Base-by-base conservation (phyloP, 2,329 filamentous ascomycete species). In the Emergomyces orientalis region DNA sequence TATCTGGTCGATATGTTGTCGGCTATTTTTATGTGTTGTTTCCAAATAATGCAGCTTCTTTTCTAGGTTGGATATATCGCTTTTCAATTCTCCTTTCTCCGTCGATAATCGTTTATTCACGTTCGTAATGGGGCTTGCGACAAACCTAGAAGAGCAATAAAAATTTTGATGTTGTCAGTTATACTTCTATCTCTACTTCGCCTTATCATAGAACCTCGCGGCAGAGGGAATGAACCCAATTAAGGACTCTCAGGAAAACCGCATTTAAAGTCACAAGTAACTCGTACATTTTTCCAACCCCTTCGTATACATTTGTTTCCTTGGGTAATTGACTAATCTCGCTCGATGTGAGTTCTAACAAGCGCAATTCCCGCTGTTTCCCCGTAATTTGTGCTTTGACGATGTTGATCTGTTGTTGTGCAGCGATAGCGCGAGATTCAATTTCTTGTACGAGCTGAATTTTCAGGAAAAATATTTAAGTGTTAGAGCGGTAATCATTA, bases 31-130 rank as follows among this genome's bases (percentile, higher is more conserved):
- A 74, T 91, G 89, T 59, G 94, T 97, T 63, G 91, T 96, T 79
- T 97, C 93, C 54, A 97, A 82, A 73, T 97, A 97, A 69, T 93
- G 86, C 70, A 97, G 80, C 75, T 90, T 91, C 83, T 97, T 96
- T 68, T 89, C 87, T 67, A 97, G 78, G 67, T 88, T 88, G 49
- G 88, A 82, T 65, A 96, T 86, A 69, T 97, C 93, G 34, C 83
- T 81, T 70, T 91, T 88, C 66, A 93, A 78, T 60, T 88, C 86
- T 70, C 88, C 84, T 63, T 86, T 87, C 77, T 97, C 91, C 54
- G 81, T 79, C 45, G 86, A 82, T 63, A 97, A 82, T 68, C 94
- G 89, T 69, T 86, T 83, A 72, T 90, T 87, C 67, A 97, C 84
- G 25, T 86, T 84, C 25, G 84, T 77, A 56, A 88, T 87, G 14